These are phyloP conservation scores for Fraxinus dipetala DNA, from an alignment of 305 asterid genomes.

Conservation along the genomic window DNA sequence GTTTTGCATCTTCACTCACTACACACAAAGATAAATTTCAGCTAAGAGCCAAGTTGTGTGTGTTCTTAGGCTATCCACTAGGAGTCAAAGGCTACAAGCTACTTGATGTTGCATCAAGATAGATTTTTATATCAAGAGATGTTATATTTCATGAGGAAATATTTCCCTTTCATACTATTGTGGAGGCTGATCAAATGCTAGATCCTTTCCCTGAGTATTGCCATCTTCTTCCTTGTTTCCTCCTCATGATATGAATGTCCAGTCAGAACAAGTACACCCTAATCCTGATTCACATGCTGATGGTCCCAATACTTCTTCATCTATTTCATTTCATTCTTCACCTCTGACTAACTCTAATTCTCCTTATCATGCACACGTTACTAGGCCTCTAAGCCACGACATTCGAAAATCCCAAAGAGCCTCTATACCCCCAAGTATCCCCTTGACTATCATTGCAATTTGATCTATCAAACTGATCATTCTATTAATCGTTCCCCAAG, in stretches of 20 bases:
- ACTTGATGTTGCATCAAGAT: not conserved
- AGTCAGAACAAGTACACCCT: not conserved
- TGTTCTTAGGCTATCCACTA: not conserved
- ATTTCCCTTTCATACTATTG: not conserved
- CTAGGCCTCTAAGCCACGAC: no score
- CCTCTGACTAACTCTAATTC: no score
- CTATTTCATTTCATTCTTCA: not conserved
- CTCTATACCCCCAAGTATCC: no score
- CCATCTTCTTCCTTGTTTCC: not conserved
- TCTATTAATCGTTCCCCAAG: no score
- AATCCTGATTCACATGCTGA: not conserved
- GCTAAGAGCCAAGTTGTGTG: not conserved
- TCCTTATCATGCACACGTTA: no score
- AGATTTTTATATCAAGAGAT: not conserved
- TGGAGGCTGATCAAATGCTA: not conserved
- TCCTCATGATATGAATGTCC: not conserved
- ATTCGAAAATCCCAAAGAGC: no score
- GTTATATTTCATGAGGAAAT: not conserved
- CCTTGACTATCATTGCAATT: no score
- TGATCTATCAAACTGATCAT: no score
- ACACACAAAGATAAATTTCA: not conserved
- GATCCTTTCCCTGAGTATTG: not conserved
- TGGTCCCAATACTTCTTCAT: not conserved
- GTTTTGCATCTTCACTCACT: not conserved
- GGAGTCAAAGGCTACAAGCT: not conserved